Conservation (phyloP, 1,284 basidiomycete genomes). For the Boletus calvinii region DNA sequence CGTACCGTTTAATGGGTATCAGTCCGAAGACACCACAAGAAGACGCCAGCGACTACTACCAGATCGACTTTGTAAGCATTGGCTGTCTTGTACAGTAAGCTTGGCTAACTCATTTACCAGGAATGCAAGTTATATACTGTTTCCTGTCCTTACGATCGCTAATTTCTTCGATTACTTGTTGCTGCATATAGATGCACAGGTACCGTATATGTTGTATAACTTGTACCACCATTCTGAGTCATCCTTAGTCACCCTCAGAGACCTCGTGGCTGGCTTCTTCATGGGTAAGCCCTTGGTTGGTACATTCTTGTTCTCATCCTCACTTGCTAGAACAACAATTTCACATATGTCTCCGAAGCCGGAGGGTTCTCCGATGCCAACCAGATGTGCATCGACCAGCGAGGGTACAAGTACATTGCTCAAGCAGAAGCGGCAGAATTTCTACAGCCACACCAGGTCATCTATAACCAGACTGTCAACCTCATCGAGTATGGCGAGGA, state of each 20-base stretch:
- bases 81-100: neutral
- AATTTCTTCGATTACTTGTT: slow-evolving; percentile 1
- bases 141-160: slow-evolving; percentile 1
- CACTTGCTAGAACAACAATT: slow-evolving; percentile 54
- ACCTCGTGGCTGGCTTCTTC: slow-evolving; percentile 62
- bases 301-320: neutral
- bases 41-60: slow-evolving; percentile 53
- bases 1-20: slow-evolving; percentile 46
- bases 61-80: slow-evolving; percentile 39
- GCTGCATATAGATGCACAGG: slow-evolving; percentile 27
- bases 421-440: slow-evolving; percentile 56
- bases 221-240: neutral
- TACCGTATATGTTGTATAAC: neutral
- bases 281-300: slow-evolving; percentile 42
- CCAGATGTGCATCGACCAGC: slow-evolving; percentile 55
- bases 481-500: slow-evolving; percentile 46
- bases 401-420: slow-evolving; percentile 58
- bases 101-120: slow-evolving; percentile 9
- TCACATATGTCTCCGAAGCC: slow-evolving; percentile 54
- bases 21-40: slow-evolving; percentile 44
- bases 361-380: slow-evolving; percentile 63
- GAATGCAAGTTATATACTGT: slow-evolving; percentile 23
- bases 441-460: slow-evolving; percentile 44
- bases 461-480: slow-evolving; percentile 53
- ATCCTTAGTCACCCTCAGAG: slow-evolving; percentile 53